Evolutionary conservation across 2,329 filamentous ascomycete species (phyloP).

Genomic region (Cryphonectria carpinicola): DNA sequence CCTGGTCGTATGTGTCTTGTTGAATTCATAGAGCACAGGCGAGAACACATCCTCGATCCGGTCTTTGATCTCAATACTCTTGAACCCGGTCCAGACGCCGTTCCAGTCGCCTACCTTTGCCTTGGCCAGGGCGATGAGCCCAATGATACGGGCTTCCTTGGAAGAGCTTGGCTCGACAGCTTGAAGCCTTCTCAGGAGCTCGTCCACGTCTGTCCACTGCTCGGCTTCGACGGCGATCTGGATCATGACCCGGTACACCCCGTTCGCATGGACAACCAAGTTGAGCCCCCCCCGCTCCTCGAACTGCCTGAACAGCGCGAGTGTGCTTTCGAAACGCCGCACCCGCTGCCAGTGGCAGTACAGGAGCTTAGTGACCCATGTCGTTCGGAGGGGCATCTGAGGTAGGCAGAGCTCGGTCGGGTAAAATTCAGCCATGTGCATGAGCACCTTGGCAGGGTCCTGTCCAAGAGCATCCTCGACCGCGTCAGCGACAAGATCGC

Average conservation of each 20-base stretch:
- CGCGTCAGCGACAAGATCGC: conserved; percentile 39
- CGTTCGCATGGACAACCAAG: conserved; percentile 37
- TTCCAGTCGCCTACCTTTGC: conserved; percentile 48
- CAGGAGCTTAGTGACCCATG: conserved; percentile 45
- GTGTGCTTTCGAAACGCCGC: conserved; percentile 33
- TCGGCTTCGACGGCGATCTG: conserved; percentile 45
- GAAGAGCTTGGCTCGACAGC: conserved; percentile 34
- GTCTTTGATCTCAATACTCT: conserved; percentile 34
- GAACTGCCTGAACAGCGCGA: conserved; percentile 36
- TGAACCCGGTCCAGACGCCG: conserved; percentile 42
- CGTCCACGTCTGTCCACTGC: conserved; percentile 37
- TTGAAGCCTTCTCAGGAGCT: conserved; percentile 37
- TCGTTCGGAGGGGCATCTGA: conserved; percentile 34
- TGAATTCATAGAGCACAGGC: conserved; percentile 45
- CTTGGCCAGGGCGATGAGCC: conserved; percentile 41
- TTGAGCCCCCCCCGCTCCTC: conserved; percentile 32
- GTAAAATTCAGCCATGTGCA: conserved; percentile 35
- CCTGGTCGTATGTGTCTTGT: conserved; percentile 42
- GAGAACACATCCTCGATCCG: conserved; percentile 40
- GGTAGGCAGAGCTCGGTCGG: conserved; percentile 22
- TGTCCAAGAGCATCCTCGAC: conserved; percentile 37
- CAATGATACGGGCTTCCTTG: conserved; percentile 41
- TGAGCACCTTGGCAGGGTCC: conserved; percentile 37
- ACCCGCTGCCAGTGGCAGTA: conserved; percentile 41
- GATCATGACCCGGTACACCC: conserved; percentile 44